Base-by-base conservation (phyloP, 768 basidiomycete genomes). In the Russula virescens region DNA sequence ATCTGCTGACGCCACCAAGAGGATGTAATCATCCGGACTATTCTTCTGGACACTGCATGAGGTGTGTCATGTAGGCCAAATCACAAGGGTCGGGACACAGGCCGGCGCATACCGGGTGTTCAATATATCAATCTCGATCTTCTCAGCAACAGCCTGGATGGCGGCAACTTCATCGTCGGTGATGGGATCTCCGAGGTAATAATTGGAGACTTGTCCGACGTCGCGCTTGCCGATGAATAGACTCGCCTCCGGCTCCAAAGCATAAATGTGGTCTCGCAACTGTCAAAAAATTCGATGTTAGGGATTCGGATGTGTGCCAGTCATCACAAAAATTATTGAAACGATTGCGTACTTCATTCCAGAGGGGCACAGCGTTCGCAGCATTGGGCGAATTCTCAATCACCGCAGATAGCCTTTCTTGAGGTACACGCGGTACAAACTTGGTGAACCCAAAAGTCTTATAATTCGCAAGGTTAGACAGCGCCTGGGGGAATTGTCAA, bases 371-470 rank as follows among this genome's bases (percentile, higher is more conserved):
- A 1, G 87, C 85, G 52, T 81, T 76, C 0, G 78, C 68, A 4
- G 80, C 78, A 64, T 87, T 87, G 11, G 76, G 75, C n/a, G 88
- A 91, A 8, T 78, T 76, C 21, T 77, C 73, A 19, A 93, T 77
- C 38, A 88, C 83, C 7, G 77, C 78, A 45, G 79, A 81, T 69
- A 95, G 92, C 68, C 82, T 84, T 18, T 76, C 79, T 25, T 78
- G 69, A 2, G 83, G 68, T 50, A 89, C 68, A 23, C 93, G 86
- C 23, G 93, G 91, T 52, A 92, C 71, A 67, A 95, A 88, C 76
- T 95, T 94, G 47, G 88, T 89, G 69, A 88, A 89, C 1, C 92
- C 92, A 65, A 94, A 94, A 2, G 79, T 81, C 71, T 83, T 89
- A 75, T 85, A 92, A 74, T 93, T 93, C 25, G 83, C 80, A 38